Base-by-base conservation (phyloP, 345 rosid genomes). In the Eutrema heterophyllum region DNA sequence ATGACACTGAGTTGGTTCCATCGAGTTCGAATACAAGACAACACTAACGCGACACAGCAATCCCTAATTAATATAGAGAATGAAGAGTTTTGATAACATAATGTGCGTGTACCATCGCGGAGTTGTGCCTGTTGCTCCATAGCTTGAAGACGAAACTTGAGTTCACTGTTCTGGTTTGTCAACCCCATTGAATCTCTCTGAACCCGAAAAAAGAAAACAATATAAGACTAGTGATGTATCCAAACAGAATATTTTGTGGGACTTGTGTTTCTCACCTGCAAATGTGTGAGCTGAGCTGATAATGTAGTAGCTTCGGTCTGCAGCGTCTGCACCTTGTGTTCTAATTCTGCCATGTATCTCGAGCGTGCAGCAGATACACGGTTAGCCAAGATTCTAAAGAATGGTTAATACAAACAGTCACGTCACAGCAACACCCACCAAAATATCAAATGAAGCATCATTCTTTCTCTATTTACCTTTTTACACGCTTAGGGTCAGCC, bases 81-180 rank as follows among this genome's bases (percentile, higher is more conserved):
- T 29, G 36, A 44, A 14, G 45, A 68, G 45, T 3, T 46, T n/a
- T 15, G 7, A 50, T 11, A 36, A 48, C 7, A 7, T 43, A 13
- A 50, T 16, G 58, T 27, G 38, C 49, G 5, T 70, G 5, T 70
- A 71, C 92, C 92, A 69, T 85, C 86, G 44, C 82, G 83, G 57
- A 87, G 79, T 64, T 78, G 85, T 48, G 86, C 86, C 61, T 87
- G 85, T 65, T 87, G 89, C 70, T 84, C 85, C 86, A 85, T 79
- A 62, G 89, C 86, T 78, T 87, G 84, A 66, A 85, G 84, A 53
- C 84, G 87, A 61, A 87, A 85, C 74, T 84, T 84, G 73, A 85
- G 74, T 71, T 87, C 89, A 54, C 74, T 84, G 80, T 87, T 87
- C 65, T 81, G 77, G 64, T 65, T 85, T 29, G 79, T 71, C 36